Conservation (phyloP, 1,284 basidiomycete species). For the Ustilago xerochloae region DNA sequence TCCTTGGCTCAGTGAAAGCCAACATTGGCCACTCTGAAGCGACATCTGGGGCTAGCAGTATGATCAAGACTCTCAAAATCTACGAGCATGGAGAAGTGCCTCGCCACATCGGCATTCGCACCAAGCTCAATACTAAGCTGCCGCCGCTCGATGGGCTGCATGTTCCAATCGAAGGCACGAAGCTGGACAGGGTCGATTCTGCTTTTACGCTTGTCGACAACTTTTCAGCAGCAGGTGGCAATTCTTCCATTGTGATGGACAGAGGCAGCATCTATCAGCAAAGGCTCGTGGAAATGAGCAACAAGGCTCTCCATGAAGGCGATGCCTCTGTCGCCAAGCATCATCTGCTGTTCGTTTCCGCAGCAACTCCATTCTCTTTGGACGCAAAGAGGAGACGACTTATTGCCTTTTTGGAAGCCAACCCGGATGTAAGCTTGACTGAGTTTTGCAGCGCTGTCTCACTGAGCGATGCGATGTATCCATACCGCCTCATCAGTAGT, state of each 20-base stretch:
- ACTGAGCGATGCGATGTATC: conserved; percentile 37
- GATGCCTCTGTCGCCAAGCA: not conserved
- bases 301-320: not conserved
- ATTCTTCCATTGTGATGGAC: conserved; percentile 46
- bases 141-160: conserved; percentile 41
- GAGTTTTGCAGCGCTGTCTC: conserved; percentile 47
- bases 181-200: conserved; percentile 13
- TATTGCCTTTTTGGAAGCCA: conserved; percentile 26
- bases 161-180: conserved; percentile 24
- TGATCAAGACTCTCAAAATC: conserved; percentile 48
- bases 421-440: conserved; percentile 12
- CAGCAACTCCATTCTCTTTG: conserved; percentile 39
- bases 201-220: conserved; percentile 47
- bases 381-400: conserved; percentile 37
- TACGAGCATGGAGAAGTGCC: conserved; percentile 39
- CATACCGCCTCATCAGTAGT: conserved; percentile 23
- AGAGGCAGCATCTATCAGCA: conserved; percentile 22
- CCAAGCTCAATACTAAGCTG: conserved; percentile 48
- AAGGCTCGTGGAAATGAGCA: conserved; percentile 10
- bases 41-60: conserved; percentile 42
- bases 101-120: conserved; percentile 46
- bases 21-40: conserved; percentile 54
- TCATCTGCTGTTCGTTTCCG: conserved; percentile 32
- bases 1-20: conserved; percentile 48
- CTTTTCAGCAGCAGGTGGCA: conserved; percentile 54